These are phyloP conservation scores for Hyphodiscus hymeniophilus DNA, from an alignment of 495 filamentous ascomycete genomes.

Conservation along the genomic window DNA sequence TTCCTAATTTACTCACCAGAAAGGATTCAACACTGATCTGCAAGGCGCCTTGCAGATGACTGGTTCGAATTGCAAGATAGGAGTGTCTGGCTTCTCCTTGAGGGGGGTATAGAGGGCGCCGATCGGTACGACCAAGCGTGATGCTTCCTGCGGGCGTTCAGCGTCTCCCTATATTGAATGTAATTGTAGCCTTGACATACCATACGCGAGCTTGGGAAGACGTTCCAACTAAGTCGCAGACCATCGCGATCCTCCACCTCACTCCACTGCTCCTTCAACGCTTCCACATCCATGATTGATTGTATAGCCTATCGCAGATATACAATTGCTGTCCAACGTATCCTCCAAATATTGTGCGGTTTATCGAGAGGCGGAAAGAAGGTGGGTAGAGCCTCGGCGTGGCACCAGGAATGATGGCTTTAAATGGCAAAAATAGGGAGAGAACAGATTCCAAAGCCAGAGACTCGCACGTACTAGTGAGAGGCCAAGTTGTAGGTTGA, in stretches of 20 bases:
- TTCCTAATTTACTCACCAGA: conserved; percentile 57
- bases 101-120: conserved; percentile 94
- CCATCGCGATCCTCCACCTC: conserved; percentile 97
- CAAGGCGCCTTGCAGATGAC: conserved; percentile 96
- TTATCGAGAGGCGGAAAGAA: too few species aligned
- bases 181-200: conserved; percentile 35
- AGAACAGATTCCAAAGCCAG: too few species aligned
- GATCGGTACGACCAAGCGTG: conserved; percentile 92
- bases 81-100: conserved; percentile 88
- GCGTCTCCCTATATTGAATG: neutral
- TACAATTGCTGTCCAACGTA: too few species aligned
- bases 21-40: conserved; percentile 93
- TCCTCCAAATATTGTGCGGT: too few species aligned
- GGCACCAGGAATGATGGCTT: too few species aligned
- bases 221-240: conserved; percentile 96
- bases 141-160: conserved; percentile 65
- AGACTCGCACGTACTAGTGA: too few species aligned
- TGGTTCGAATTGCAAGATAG: conserved; percentile 90
- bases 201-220: conserved; percentile 97
- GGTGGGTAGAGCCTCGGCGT: too few species aligned
- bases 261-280: conserved; percentile 89
- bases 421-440: too few species aligned
- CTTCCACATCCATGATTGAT: conserved; percentile 45
- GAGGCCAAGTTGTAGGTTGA: too few species aligned
- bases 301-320: neutral